phyloP scores from a whole-genome alignment of 371 early-diverging fungal genomes.

The Smittium mucronatum region DNA sequence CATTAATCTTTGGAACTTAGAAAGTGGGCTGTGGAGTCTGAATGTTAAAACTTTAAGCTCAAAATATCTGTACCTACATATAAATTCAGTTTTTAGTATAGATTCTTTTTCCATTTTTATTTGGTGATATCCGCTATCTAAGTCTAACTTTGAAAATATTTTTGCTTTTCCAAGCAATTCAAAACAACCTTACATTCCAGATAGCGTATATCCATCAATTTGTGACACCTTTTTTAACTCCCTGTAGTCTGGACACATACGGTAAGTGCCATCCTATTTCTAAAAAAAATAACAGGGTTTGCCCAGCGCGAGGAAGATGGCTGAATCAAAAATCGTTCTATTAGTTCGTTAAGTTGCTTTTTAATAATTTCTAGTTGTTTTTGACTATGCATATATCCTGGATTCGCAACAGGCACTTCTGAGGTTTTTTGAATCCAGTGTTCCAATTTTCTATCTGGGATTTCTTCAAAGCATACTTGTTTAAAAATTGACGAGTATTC shows the following conservation, averaged over 20 bases:
- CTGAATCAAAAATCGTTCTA: neutral
- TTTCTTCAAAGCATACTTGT: neutral
- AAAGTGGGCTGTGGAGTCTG: neutral
- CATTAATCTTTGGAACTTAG: neutral
- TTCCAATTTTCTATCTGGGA: neutral
- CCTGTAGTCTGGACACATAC: neutral
- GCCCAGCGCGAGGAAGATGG: too few species aligned
- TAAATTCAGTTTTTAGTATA: neutral
- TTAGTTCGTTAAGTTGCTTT: neutral
- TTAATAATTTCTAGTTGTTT: neutral
- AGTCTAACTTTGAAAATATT: neutral
- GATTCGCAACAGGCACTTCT: neutral
- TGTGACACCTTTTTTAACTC: neutral
- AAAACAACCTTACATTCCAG: neutral
- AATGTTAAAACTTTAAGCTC: neutral
- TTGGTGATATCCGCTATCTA: neutral
- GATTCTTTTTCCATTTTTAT: neutral
- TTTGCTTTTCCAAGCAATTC: neutral
- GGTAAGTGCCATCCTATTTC: neutral
- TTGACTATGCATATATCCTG: neutral
- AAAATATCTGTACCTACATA: neutral
- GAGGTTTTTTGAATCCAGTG: neutral
- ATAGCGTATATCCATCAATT: neutral
- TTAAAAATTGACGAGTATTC: neutral
- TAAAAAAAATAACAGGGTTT: neutral